A percentile compares a stretch with the other conserved stretches of the same genome.
Conservation (phyloP, 148 eudicot species). For the Mesembryanthemum crystallinum region DNA sequence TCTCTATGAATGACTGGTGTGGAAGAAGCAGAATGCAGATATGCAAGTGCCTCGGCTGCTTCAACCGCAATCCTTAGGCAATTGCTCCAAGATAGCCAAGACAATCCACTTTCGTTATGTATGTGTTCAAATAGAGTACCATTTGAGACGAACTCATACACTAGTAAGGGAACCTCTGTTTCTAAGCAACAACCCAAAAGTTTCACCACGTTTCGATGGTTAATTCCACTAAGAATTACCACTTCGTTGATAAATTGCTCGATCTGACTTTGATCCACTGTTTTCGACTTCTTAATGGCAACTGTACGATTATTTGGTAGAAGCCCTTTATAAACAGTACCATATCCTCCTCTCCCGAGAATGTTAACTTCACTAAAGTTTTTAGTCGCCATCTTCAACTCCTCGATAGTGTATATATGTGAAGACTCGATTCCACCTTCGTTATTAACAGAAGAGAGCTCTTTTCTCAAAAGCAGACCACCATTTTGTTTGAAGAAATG, state of each 20-base stretch:
- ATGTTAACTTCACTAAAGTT: neutral
- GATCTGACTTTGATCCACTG: too few species aligned
- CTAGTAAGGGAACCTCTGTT: neutral
- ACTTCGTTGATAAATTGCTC: too few species aligned
- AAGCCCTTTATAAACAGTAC: neutral
- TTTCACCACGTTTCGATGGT: neutral
- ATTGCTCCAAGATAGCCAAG: neutral
- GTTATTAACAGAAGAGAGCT: neutral
- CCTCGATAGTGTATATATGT: neutral
- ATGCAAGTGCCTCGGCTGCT: slow-evolving; percentile 6
- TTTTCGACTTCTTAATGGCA: too few species aligned
- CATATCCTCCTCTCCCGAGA: neutral
- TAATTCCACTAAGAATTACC: too few species aligned
- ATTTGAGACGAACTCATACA: slow-evolving; percentile 6
- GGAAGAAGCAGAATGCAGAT: neutral
- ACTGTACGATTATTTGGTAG: too few species aligned
- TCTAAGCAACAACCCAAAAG: slow-evolving; percentile 3
- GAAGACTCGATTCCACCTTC: neutral
- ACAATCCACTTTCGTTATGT: neutral
- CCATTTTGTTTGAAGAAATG: slow-evolving; percentile 6
- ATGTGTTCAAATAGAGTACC: neutral
- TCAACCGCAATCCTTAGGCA: neutral
- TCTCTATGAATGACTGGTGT: slow-evolving; percentile 1
- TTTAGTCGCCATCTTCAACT: neutral
- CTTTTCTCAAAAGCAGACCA: neutral